A percentile compares a stretch with the other conserved stretches of the same genome.
Conservation (phyloP, 1,284 basidiomycete genomes). For the Ustilago hordei region DNA sequence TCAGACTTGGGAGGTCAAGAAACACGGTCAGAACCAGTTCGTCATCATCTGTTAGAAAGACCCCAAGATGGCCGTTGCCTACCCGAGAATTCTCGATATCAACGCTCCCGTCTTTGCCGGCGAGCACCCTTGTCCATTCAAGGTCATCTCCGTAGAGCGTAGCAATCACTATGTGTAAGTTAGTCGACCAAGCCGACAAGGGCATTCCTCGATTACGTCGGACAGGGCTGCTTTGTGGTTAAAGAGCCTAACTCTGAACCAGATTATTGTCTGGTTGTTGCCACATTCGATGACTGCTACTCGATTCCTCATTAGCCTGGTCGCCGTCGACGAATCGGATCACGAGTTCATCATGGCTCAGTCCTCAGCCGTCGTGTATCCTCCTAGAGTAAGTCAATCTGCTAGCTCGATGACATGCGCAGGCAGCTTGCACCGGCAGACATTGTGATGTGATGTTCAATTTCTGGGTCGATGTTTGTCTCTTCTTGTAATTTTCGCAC, state of each 20-base stretch:
- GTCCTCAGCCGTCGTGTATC: conserved; percentile 14
- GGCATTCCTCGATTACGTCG: no score
- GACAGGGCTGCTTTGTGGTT: no score
- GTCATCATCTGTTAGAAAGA: conserved; percentile 9
- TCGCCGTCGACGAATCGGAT: background rate
- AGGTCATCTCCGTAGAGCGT: background rate
- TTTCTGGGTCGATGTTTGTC: no score
- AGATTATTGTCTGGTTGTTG: no score
- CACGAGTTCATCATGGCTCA: background rate
- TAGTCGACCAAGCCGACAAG: background rate
- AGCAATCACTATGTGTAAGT: background rate
- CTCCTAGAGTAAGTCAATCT: conserved; percentile 5
- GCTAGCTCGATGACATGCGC: no score
- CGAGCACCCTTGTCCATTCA: background rate
- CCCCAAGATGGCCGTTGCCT: background rate
- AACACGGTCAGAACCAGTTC: conserved; percentile 1
- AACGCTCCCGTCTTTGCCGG: background rate
- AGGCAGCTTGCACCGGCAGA: no score
- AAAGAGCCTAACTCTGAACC: no score
- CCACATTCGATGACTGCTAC: no score
- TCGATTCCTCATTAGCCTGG: background rate
- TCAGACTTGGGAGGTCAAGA: conserved; percentile 19
- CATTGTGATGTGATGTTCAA: no score
- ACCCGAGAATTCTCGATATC: background rate
- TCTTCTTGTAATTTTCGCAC: background rate